Evolutionary conservation across 176 grass and related monocot species (phyloP), one percentile per base, ranked within the genome.

Genomic region (Triticum turgidum): DNA sequence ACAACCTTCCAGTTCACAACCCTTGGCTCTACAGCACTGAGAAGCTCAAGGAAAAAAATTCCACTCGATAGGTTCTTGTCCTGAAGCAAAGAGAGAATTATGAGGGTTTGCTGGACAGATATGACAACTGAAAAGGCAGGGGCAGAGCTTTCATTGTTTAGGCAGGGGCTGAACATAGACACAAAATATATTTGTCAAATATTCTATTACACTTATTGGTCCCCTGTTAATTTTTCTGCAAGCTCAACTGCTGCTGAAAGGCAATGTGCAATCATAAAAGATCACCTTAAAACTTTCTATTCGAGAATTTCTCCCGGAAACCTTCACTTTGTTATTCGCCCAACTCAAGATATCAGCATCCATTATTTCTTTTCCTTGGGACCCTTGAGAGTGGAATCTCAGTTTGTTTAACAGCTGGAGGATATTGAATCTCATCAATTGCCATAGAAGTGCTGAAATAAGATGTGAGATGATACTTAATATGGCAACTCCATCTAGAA

Each of bases 381-480:
- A 88, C 9, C 88, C 91, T 94, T 94, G 96, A 65, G 96, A 93
- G 51, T 98, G 90, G 69, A 65, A 94, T 75, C 88, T 93, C 78
- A 98, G 84, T 87, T 90, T 98, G 86, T 95, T 98, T 73, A 98
- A 41, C 80, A 98, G 76, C 69, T 95, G 93, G 86, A 98, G 92
- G 35, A 98, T 98, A 87, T 91, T 95, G 86, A 87, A 98, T 89
- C 96, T 93, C 96, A 98, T 95, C 91, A 98, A 91, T 78, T 98
- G 96, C 96, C 96, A 98, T 69, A 98, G 86, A 79, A 94, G 92
- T 44, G 96, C 96, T 98, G 93, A 79, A 92, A 93, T 21, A 38
- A 78, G 11, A 78, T 6, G 54, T 38, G 76, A 22, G 76, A 78
- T 38, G 33, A 61, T 37, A 78, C 30, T 76, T 61, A 78, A 61